These are phyloP conservation scores for Lasiodiplodia citricola DNA, from an alignment of 2,329 filamentous ascomycete species.

Conservation along the genomic window DNA sequence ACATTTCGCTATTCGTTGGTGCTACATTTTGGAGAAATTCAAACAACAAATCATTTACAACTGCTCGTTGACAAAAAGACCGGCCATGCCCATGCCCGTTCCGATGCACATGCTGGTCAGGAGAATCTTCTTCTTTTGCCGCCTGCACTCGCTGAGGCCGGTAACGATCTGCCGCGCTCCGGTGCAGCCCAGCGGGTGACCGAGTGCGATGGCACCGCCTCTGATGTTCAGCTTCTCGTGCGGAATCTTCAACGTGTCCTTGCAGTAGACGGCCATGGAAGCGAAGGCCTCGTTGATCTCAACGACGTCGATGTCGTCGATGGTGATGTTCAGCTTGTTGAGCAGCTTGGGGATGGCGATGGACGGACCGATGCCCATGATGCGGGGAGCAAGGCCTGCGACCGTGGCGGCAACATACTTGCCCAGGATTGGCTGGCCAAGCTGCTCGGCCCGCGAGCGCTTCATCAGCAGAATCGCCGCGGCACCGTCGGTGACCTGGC, in stretches of 20 bases:
- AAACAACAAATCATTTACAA: slow-evolving; percentile 9
- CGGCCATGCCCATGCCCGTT: slow-evolving; percentile 71
- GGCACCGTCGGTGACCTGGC: slow-evolving; percentile 92
- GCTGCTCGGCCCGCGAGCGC: slow-evolving; percentile 82
- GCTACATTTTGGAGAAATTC: neutral
- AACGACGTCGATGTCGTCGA: slow-evolving; percentile 85
- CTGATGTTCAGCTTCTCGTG: slow-evolving; percentile 79
- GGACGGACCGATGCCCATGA: slow-evolving; percentile 93
- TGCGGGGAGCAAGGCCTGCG: slow-evolving; percentile 85
- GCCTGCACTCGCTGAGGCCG: slow-evolving; percentile 80
- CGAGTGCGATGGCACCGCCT: slow-evolving; percentile 82
- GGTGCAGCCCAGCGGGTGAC: slow-evolving; percentile 81
- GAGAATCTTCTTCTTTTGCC: slow-evolving; percentile 87
- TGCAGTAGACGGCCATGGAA: slow-evolving; percentile 95
- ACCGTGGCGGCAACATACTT: slow-evolving; percentile 95
- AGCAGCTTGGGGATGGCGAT: slow-evolving; percentile 81
- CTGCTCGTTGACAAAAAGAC: slow-evolving; percentile 69
- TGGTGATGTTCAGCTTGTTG: slow-evolving; percentile 73
- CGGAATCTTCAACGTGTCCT: slow-evolving; percentile 69
- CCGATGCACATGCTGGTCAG: slow-evolving; percentile 89
- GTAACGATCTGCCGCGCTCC: slow-evolving; percentile 86
- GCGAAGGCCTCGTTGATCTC: slow-evolving; percentile 99
- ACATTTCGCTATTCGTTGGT: slow-evolving; percentile 4
- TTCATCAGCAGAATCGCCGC: slow-evolving; percentile 93
- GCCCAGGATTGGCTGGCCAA: slow-evolving; percentile 88